Base-by-base conservation (phyloP, 2,329 filamentous ascomycete species). In the Teratosphaeria viscida region DNA sequence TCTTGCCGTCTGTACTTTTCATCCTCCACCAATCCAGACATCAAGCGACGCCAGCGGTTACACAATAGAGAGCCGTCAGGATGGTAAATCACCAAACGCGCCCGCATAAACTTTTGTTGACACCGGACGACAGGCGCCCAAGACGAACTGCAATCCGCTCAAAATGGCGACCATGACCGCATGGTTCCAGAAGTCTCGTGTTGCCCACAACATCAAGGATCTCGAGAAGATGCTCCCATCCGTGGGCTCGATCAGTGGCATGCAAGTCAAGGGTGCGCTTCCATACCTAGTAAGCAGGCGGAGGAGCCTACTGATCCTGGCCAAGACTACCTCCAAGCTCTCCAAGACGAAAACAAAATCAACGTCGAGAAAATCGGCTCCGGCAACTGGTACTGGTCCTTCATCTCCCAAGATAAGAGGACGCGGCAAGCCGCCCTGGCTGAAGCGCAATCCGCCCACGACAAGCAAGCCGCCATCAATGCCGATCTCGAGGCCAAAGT, bases 371-470 rank as follows among this genome's bases (percentile, higher is more conserved):
- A 87, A 71, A 88, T 88, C 66, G 85, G 85, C 52, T 85, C 79
- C 63, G 85, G 84, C 32, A 88, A 88, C 70, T 88, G 85, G 85
- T 88, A 87, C 73, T 88, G 85, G 85, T 81, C 79, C 63, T 88
- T 87, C 69, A 76, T 73, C 19, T 82, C 79, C 32, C 83, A 86
- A 57, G 82, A 82, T 67, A 79, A 76, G 68, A 79, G 78, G 55
- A 70, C 72, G 19, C 75, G 74, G 59, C 74, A 81, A 60, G 64
- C 61, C 52, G 67, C 68, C 7, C 68, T 78, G 29, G 68, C 67
- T 2, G 72, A 72, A 29, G 73, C 73, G 0, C 70, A 71, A 39
- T 68, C 71, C 16, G 74, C 76, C 29, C 67, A 71, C 57, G 68
- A 70, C 57, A 78, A 76, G 63, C 71, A 72, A 29, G 64, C 62